Evolutionary conservation across 306 rosid genomes (phyloP), one percentile per base, ranked within the genome.

Genomic region (Casuarina equisetifolia): DNA sequence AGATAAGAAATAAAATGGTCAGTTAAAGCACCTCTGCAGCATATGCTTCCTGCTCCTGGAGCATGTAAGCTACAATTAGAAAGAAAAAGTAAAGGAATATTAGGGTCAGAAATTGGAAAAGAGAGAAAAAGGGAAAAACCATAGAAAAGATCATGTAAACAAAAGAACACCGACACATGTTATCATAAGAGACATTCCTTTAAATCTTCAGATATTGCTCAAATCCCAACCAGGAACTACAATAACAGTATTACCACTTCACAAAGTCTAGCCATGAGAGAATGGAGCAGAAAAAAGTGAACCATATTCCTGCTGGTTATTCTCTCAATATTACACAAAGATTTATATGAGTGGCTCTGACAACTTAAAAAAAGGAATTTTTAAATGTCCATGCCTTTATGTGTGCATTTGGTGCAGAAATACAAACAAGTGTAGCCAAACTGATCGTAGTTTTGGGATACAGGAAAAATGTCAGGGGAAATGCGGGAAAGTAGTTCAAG

Each of bases 11-110:
- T 58, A 78, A 17, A 57, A 54, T 43, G 42, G 38, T 49, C 13
- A 76, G 53, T 5, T 25, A 11, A 75, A 45, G 46, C 84, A 95
- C 99, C 97, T 95, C 96, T 46, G 97, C 92, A 67, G 99, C 99
- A 73, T 91, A 91, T 81, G 89, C 97, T 77, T 95, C 99, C 84
- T 89, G 99, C 87, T 91, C 97, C 82, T 88, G 84, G 74, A 91
- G 87, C 91, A 90, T 73, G 94, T 81, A 95, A 81, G 90, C 99
- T 95, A 59, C 86, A 74, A 81, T 49, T 71, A 44, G 62, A 53
- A 62, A 68, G 72, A 67, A 53, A 84, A 83, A 25, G 25, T 0
- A 17, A 54, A n/a, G 36, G 64, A 58, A 58, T 68, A 70, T 43
- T 8, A 49, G 38, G 35, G 50, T 6, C 6, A 10, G 36, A 25